These are phyloP conservation scores for Ceratobasidium papillatum DNA, from an alignment of 1,284 basidiomycete species.

Conservation along the genomic window DNA sequence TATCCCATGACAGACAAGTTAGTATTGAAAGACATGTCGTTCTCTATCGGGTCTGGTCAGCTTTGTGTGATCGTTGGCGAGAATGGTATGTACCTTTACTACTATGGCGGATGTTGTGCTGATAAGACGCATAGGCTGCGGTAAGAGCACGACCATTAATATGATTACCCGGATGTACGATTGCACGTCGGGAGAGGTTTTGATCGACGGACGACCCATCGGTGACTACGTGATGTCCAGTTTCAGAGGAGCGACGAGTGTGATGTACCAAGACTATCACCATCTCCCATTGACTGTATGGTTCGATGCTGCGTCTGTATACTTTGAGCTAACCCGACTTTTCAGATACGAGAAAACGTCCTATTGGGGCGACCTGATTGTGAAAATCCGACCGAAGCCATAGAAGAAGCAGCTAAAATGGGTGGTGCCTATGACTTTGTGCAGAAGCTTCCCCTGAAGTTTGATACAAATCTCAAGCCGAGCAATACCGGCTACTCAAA, in stretches of 20 bases:
- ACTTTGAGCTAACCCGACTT: not conserved
- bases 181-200: constrained; percentile 40
- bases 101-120: not conserved
- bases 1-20: constrained; percentile 40
- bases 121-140: constrained; percentile 27
- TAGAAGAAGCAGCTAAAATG: constrained; percentile 43
- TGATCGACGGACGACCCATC: constrained; percentile 42
- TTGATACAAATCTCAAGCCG: constrained; percentile 36
- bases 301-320: too few relatives aligned
- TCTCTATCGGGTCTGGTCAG: constrained; percentile 41
- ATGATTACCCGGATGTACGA: constrained; percentile 44
- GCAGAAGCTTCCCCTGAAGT: constrained; percentile 41
- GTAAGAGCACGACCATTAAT: constrained; percentile 45
- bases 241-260: constrained; percentile 37
- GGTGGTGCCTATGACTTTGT: constrained; percentile 44
- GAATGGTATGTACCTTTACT: constrained; percentile 25
- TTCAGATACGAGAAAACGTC: constrained; percentile 44
- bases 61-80: constrained; percentile 45
- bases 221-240: constrained; percentile 38
- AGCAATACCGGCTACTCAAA: constrained; percentile 5
- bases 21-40: constrained; percentile 41
- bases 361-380: constrained; percentile 38
- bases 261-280: constrained; percentile 44
- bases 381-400: constrained; percentile 29
- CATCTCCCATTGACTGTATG: constrained; percentile 42